Evolutionary conservation across 1,139 yeast genomes (phyloP).

Genomic region (Hemisphaericaspora lyxosophila): DNA sequence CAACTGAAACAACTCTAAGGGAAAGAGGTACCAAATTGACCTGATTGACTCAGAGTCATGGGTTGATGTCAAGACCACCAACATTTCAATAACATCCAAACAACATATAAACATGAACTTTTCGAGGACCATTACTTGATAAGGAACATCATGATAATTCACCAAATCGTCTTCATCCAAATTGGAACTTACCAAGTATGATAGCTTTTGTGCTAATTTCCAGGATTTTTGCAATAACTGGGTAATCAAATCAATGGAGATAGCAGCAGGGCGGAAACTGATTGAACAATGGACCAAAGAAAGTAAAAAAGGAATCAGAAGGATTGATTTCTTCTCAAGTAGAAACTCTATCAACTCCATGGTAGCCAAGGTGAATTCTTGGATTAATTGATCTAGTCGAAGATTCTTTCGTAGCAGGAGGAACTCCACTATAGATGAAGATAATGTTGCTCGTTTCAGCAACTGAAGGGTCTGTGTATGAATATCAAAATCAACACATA

Average conservation of each 20-base stretch:
- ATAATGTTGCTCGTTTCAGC: slow-evolving; percentile 29
- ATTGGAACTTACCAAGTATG: slow-evolving; percentile 28
- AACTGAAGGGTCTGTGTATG: slow-evolving; percentile 32
- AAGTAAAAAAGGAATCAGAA: slow-evolving; percentile 55
- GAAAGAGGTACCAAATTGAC: slow-evolving; percentile 27
- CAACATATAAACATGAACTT: slow-evolving; percentile 49
- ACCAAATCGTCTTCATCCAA: slow-evolving; percentile 36
- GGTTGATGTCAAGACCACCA: slow-evolving; percentile 26
- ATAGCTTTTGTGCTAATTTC: slow-evolving; percentile 19
- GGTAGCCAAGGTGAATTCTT: slow-evolving; percentile 41
- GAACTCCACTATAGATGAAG: slow-evolving; percentile 33
- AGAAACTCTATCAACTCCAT: slow-evolving; percentile 31
- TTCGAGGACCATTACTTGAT: slow-evolving; percentile 48
- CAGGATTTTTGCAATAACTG: slow-evolving; percentile 20
- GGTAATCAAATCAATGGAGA: slow-evolving; percentile 31
- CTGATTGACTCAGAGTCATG: slow-evolving; percentile 21
- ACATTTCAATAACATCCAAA: slow-evolving; percentile 54
- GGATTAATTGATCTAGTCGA: slow-evolving; percentile 45
- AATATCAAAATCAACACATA: slow-evolving; percentile 39
- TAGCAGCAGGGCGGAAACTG: slow-evolving; percentile 58
- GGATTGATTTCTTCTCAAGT: slow-evolving; percentile 22
- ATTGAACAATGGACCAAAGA: slow-evolving; percentile 53
- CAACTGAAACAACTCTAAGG: slow-evolving; percentile 23
- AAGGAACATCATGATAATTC: slow-evolving; percentile 34
- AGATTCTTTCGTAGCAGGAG: slow-evolving; percentile 41